Conservation (phyloP, 1,139 yeast species). For the Meyerozyma guilliermondii region DNA sequence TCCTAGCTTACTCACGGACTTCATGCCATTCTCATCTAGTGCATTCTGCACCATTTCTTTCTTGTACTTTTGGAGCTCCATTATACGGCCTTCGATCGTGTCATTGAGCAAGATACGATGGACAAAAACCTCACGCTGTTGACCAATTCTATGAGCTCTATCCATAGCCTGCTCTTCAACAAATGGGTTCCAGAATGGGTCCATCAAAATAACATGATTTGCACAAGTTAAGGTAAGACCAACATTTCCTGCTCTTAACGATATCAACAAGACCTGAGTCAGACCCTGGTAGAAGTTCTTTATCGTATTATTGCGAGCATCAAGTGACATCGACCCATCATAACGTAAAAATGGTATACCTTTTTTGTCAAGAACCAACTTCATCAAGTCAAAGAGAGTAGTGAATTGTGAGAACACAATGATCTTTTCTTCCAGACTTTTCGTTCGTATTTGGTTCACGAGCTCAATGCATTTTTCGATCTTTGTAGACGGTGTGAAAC, state of each 20-base stretch:
- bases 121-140: constrained; percentile 66
- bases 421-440: constrained; percentile 53
- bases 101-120: constrained; percentile 61
- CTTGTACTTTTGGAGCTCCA: constrained; percentile 69
- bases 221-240: constrained; percentile 93
- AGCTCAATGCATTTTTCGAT: constrained; percentile 45
- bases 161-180: constrained; percentile 97
- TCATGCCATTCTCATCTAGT: constrained; percentile 66
- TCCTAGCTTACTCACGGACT: constrained; percentile 59
- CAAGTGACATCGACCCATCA: constrained; percentile 77
- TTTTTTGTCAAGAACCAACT: constrained; percentile 46
- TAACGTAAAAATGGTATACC: constrained; percentile 56
- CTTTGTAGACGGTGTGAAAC: constrained; percentile 49
- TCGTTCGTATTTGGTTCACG: constrained; percentile 35
- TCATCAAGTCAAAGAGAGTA: constrained; percentile 65
- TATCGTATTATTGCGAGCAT: constrained; percentile 57
- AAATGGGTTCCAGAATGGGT: constrained; percentile 96
- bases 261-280: constrained; percentile 57
- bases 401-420: constrained; percentile 86
- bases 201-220: constrained; percentile 81
- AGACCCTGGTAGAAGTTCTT: constrained; percentile 55
- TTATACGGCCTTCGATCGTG: constrained; percentile 83
- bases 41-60: constrained; percentile 76
- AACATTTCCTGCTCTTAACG: constrained; percentile 88
- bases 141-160: constrained; percentile 92